Base-by-base conservation (phyloP, 176 grass and related monocot genomes). In the Ensete ventricosum region DNA sequence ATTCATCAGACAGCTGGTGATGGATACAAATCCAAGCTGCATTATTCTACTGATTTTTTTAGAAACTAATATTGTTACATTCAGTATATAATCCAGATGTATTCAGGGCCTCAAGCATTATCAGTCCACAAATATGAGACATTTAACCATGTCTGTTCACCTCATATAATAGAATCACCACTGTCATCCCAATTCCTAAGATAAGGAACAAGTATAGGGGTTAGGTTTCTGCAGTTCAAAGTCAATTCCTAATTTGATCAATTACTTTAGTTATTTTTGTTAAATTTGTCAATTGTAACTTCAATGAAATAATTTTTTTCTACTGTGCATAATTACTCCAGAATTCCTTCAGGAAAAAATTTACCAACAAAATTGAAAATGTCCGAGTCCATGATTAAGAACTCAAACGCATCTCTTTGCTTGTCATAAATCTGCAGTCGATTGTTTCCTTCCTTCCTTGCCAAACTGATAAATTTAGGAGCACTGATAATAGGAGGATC, bases 331-430 rank as follows among this genome's bases (percentile, higher is more conserved):
- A 52, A 25, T 8, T 71, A 71, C 11, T 71, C 17, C 68, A 71
- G 19, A 51, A 49, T 50, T 24, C 8, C 8, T 55, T 73, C 11
- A 55, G 57, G 2, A 14, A 77, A 8, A 5, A 69, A 80, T 25
- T 5, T 80, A 96, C 89, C 89, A 80, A 87, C 81, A 64, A 89
- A 96, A 76, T 17, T 78, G 4, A 59, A 78, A 52, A 92, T 73
- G 89, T 96, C 92, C 55, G 84, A 78, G 52, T 96, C 92, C 17
- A 78, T 48, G 63, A 96, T 83, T 6, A 81, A 85, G 43, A 89
- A 96, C 14, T 88, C 73, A 79, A 92, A 88, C 52, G 50, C 50
- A 43, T 96, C 92, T 73, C 67, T 84, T 64, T 82, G 76, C 73
- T 82, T 92, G 50, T 92, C 76, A 72, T 88, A 96, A 60, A 96